Base-by-base conservation (phyloP, 2,329 filamentous ascomycete species). In the Nothophaeocryptopus gaeumannii region DNA sequence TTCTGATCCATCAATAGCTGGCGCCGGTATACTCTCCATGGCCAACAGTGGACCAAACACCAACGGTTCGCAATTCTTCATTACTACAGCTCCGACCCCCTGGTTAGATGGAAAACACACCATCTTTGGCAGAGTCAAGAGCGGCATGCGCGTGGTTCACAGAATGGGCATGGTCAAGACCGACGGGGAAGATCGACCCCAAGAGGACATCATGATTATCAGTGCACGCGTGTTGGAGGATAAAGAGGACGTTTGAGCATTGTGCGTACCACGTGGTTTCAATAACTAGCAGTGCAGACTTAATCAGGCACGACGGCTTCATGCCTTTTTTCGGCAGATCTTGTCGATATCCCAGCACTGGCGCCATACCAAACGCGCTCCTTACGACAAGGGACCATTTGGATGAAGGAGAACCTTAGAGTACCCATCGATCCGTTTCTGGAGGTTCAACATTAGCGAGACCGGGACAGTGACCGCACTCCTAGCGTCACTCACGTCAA, bases 81-180 rank as follows among this genome's bases (percentile, higher is more conserved):
- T 99, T 59, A 97, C 93, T 0, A 78, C 97, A 31, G 92, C 90
- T 7, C 92, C 92, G 4, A 92, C 93, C 12, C 93, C 93, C 0
- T 97, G 92, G 92, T 73, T 99, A 52, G 93, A 99, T 71, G 90
- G 91, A 15, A 96, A 96, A 71, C 92, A 99, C 70, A 95, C 91
- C 9, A 95, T 99, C 59, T 99, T 99, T 67, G 93, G 93, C 1
- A 77, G 92, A 46, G 90, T 99, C 34, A 91, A 87, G 74, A 81
- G 73, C 47, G 93, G 93, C 0, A 82, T 97, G 79, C 77, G 80
- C 49, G 78, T 92, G n/a, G 84, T 97, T 26, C 85, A 89, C 75
- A 80, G 89, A 58, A 88, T 99, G 82, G 93, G 91, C 0, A 68
- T 93, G 50, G 89, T 96, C 42, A 89, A 87, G 74, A 96, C 90